Evolutionary conservation across 2,329 filamentous ascomycete genomes (phyloP).

Genomic region (Neonectria sp.): DNA sequence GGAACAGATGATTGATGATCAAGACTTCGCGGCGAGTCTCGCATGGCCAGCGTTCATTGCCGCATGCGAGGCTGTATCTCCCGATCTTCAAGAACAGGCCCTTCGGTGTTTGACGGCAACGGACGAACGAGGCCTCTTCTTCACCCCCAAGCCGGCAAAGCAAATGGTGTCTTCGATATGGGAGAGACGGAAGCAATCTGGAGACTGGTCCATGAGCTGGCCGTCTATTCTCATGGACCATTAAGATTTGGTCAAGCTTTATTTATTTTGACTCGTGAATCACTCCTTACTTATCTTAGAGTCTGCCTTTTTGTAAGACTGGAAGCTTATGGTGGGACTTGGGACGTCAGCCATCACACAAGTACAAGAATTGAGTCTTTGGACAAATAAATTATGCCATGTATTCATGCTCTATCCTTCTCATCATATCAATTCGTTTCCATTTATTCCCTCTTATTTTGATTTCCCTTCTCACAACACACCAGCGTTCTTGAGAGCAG

Average conservation of each 20-base stretch:
- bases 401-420: slow-evolving; percentile 10
- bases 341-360: no score
- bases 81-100: slow-evolving; percentile 51
- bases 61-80: slow-evolving; percentile 57
- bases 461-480: slow-evolving; percentile 43
- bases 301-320: background rate
- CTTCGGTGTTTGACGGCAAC: slow-evolving; percentile 43
- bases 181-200: slow-evolving; percentile 46
- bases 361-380: background rate
- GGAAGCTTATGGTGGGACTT: no score
- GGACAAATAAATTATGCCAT: background rate
- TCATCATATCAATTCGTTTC: background rate
- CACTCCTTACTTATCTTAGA: background rate
- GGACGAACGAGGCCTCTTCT: slow-evolving; percentile 49
- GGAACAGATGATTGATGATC: slow-evolving; percentile 51
- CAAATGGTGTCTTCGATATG: slow-evolving; percentile 48
- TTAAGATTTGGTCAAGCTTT: background rate
- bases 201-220: slow-evolving; percentile 52
- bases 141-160: slow-evolving; percentile 47
- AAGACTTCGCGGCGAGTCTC: slow-evolving; percentile 55
- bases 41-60: slow-evolving; percentile 62
- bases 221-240: slow-evolving; percentile 37
- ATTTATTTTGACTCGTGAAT: no score
- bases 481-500: slow-evolving; percentile 56
- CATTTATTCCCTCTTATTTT: background rate